A percentile compares a stretch with the other conserved stretches of the same genome.
These are phyloP conservation scores for Trichophyton rubrum DNA, from an alignment of 2,329 filamentous ascomycete species.

Conservation along the genomic window DNA sequence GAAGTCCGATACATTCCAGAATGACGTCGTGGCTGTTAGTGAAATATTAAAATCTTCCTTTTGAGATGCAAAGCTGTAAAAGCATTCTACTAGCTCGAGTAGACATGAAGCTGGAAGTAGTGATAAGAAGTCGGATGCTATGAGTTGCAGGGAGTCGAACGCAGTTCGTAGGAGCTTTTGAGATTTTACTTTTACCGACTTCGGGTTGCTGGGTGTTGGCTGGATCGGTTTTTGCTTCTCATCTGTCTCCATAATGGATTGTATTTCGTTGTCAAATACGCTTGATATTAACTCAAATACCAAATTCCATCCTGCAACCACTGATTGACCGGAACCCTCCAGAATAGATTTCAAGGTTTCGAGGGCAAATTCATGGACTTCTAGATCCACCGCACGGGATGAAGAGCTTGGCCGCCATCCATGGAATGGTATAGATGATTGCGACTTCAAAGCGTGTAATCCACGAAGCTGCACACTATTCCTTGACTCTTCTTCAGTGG, in stretches of 20 bases:
- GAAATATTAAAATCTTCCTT: constrained; percentile 90
- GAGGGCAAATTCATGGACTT: constrained; percentile 67
- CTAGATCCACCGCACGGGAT: constrained; percentile 54
- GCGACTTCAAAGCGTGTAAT: constrained; percentile 52
- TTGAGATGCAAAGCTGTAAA: constrained; percentile 82
- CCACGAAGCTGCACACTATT: constrained; percentile 59
- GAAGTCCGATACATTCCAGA: constrained; percentile 90
- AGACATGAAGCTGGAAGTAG: constrained; percentile 60
- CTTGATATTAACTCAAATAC: constrained; percentile 76
- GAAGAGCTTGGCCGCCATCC: constrained; percentile 34
- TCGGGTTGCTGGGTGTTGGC: constrained; percentile 12
- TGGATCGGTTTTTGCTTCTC: constrained; percentile 12
- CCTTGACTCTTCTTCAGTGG: constrained; percentile 35
- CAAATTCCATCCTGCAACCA: constrained; percentile 72
- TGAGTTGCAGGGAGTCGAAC: constrained; percentile 78
- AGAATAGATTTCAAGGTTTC: constrained; percentile 71
- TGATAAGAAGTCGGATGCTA: constrained; percentile 86
- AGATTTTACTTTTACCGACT: constrained; percentile 34
- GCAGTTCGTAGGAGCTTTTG: constrained; percentile 69
- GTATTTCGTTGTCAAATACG: constrained; percentile 45
- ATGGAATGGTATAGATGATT: constrained; percentile 42
- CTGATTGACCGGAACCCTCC: constrained; percentile 74
- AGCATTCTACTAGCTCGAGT: constrained; percentile 67
- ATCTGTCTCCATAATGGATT: not conserved
- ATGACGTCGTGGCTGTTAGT: constrained; percentile 85